A percentile compares a stretch with the other conserved stretches of the same genome.
phyloP scores from a whole-genome alignment of 192 early-diverging fungal genomes.

The Haplosporangium gracile region DNA sequence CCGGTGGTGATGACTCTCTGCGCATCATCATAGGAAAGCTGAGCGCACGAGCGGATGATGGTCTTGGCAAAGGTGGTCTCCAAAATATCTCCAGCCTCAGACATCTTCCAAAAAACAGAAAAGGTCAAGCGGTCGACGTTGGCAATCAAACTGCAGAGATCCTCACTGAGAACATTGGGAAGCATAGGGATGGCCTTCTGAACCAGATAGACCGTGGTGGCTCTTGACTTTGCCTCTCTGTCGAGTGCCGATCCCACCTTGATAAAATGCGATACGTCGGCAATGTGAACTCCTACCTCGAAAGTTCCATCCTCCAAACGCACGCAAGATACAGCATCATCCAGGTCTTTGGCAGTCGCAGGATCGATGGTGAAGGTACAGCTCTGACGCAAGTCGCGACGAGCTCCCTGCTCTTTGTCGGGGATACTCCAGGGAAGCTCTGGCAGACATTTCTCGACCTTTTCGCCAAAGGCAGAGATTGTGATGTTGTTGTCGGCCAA shows the following conservation, averaged over 20 bases:
- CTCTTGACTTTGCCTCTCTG: slow-evolving; percentile 90
- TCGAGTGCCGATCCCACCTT: slow-evolving; percentile 94
- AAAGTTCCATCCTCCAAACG: slow-evolving; percentile 72
- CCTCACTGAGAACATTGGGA: slow-evolving; percentile 88
- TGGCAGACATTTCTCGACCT: slow-evolving; percentile 83
- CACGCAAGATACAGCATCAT: slow-evolving; percentile 83
- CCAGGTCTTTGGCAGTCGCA: slow-evolving; percentile 80
- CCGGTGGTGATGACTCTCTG: slow-evolving; percentile 85
- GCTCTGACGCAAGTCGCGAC: slow-evolving; percentile 80
- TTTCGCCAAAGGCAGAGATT: slow-evolving; percentile 77
- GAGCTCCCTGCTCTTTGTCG: slow-evolving; percentile 69
- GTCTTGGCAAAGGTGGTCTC: slow-evolving; percentile 87
- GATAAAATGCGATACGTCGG: slow-evolving; percentile 98
- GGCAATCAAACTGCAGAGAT: slow-evolving; percentile 91
- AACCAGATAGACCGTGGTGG: slow-evolving; percentile 94
- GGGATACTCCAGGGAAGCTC: slow-evolving; percentile 84
- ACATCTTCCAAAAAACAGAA: slow-evolving; percentile 97
- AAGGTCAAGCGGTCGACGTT: slow-evolving; percentile 91
- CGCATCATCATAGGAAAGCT: slow-evolving; percentile 93
- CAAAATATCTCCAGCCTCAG: slow-evolving; percentile 82
- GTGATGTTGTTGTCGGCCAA: slow-evolving; percentile 87
- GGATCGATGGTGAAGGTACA: slow-evolving; percentile 95
- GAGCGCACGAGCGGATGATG: slow-evolving; percentile 92
- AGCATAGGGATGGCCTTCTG: slow-evolving; percentile 98
- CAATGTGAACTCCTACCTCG: slow-evolving; percentile 89